Evolutionary conservation across 228 moss, liverwort and hornwort species (phyloP), one percentile per base, ranked within the genome.

Genomic region (Sphagnum magellanicum): DNA sequence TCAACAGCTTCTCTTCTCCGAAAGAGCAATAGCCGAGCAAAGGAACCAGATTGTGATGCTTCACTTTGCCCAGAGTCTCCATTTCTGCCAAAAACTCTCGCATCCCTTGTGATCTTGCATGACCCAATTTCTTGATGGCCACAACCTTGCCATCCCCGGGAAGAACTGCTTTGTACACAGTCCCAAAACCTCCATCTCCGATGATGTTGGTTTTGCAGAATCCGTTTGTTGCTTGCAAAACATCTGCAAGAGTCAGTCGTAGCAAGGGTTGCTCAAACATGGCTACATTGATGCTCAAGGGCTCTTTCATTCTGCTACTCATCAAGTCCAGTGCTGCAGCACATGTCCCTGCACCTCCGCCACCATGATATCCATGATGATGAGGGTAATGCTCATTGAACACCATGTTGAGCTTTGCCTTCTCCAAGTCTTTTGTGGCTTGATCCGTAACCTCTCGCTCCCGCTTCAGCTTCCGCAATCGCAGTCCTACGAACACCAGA

Each of bases 21-120:
- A 84, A 88, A 6, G 81, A 84, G 77, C 88, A 88, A 77, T 88
- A 88, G 5, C 88, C 88, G 0, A 84, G 59, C 9, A 88, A 51
- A 1, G 81, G 81, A 11, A 88, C 84, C 32, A 88, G 79, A 50
- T 88, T 71, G 0, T 71, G 66, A 16, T 88, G 88, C 76, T 84
- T 84, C 79, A 88, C 84, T 63, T 88, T 88, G 4, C 88, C 88
- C 5, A 88, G 67, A 4, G 88, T 88, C 65, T 84, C 84, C 84
- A 88, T 88, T 74, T 88, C 88, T 51, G 88, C 88, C 0, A 84
- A 75, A 80, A 88, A 88, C 70, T 88, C 88, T 4, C 88, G 81
- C 61, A 81, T 82, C 9, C 88, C 88, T 48, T 88, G 88, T 6
- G 81, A 79, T 4, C 79, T 69, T 10, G 83, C 74, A 48, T 69